Base-by-base conservation (phyloP, 352 stramenopile species). In the Phytophthora sansomeana region DNA sequence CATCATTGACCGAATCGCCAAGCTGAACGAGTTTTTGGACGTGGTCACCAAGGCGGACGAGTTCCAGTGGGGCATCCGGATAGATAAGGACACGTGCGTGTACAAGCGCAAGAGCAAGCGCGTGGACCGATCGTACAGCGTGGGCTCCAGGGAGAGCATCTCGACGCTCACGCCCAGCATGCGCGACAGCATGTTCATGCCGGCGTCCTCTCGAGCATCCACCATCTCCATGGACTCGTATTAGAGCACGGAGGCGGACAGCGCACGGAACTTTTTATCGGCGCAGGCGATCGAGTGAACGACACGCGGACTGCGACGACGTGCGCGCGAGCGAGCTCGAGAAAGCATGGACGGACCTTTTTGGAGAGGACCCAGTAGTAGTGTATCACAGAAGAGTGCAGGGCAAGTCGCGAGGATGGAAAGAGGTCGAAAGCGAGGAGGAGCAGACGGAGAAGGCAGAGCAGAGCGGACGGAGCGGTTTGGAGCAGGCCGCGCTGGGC, bases 51-150 rank as follows among this genome's bases (percentile, higher is more conserved):
- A 91, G 66, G 83, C 85, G 16, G 84, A 93, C 52, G 85, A 91
- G 65, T 94, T 96, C 72, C 85, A 96, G 58, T 96, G 87, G 87
- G 87, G 85, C 41, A 96, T 96, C 72, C 84, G 87, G 75, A 93
- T 96, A 88, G 85, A 96, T 74, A 93, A 96, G 70, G 85, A 94
- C 69, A 94, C 85, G 66, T 91, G 87, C 75, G 87, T 94, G 59
- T 93, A 92, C 84, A 96, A 96, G 69, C 83, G 83, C 79, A 92
- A 93, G 80, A 93, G 74, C 68, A 93, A 93, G 74, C 85, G 85
- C 44, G 50, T 61, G 48, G 83, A 92, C 57, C 81, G 81, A n/a
- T 77, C 83, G 17, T 89, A 77, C 76, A 91, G 80, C 43, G 69
- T 77, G 28, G 81, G 72, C 47, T 87, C 81, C 30, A 75, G 86